Evolutionary conservation across 768 basidiomycete genomes (phyloP).

Genomic region (Hericium coralloides): DNA sequence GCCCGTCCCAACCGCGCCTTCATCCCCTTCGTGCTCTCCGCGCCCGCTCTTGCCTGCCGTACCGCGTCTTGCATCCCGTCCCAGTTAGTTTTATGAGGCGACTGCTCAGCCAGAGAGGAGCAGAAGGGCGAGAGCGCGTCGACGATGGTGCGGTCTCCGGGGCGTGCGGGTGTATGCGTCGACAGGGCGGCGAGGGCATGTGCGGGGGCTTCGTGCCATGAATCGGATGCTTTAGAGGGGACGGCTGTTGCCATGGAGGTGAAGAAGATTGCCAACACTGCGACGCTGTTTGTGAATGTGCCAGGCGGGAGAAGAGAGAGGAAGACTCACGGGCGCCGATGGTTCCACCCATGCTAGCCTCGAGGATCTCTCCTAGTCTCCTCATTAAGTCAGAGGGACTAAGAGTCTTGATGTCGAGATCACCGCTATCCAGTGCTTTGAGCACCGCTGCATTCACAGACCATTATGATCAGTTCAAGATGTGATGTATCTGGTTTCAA

Average conservation of each 20-base stretch:
- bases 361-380: conserved; percentile 32
- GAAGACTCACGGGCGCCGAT: conserved; percentile 35
- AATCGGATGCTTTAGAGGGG: neutral
- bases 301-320: neutral
- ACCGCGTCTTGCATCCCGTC: conserved; percentile 23
- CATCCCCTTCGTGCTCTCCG: conserved; percentile 39
- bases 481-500: neutral
- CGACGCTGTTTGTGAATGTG: neutral
- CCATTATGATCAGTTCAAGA: too few relatives aligned
- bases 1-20: conserved; percentile 40
- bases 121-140: conserved; percentile 45
- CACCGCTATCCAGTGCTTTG: conserved; percentile 20
- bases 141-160: conserved; percentile 48
- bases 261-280: conserved; percentile 39
- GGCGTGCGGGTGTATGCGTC: conserved; percentile 40
- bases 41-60: conserved; percentile 31
- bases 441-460: conserved; percentile 20
- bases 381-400: conserved; percentile 18
- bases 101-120: conserved; percentile 18
- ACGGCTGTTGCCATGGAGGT: neutral
- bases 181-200: conserved; percentile 24
- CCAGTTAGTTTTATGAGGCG: neutral
- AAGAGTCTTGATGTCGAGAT: conserved; percentile 14
- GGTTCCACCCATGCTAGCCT: conserved; percentile 48
- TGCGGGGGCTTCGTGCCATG: conserved; percentile 12